These are phyloP conservation scores for Suillus bovinus DNA, from an alignment of 768 basidiomycete genomes.

Conservation along the genomic window DNA sequence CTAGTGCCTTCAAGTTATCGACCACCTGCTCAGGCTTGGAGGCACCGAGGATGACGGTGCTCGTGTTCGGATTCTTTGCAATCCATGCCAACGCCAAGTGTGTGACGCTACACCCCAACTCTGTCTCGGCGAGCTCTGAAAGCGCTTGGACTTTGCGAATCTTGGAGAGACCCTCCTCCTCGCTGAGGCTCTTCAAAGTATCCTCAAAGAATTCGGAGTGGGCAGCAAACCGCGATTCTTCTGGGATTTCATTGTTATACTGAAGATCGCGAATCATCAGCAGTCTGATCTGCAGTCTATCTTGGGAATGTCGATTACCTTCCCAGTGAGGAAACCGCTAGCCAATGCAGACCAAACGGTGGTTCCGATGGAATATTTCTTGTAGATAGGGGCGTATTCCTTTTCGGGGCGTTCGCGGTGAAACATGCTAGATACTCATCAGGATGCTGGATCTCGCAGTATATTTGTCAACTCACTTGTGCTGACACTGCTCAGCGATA, in stretches of 20 bases:
- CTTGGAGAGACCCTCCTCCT: slow-evolving; percentile 44
- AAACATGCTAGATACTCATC: slow-evolving; percentile 40
- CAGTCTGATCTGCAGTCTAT: background rate
- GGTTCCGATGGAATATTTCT: slow-evolving; percentile 46
- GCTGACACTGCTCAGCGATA: slow-evolving; percentile 53
- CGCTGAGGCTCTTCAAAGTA: slow-evolving; percentile 42
- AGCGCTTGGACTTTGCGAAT: slow-evolving; percentile 51
- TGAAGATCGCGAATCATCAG: slow-evolving; percentile 15
- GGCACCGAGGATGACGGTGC: slow-evolving; percentile 49
- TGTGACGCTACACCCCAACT: slow-evolving; percentile 48
- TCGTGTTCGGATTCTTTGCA: slow-evolving; percentile 48
- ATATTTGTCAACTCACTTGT: slow-evolving; percentile 32
- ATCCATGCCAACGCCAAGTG: slow-evolving; percentile 60
- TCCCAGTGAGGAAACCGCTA: slow-evolving; percentile 56
- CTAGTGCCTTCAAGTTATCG: slow-evolving; percentile 53
- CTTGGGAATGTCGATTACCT: slow-evolving; percentile 28
- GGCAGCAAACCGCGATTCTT: slow-evolving; percentile 50
- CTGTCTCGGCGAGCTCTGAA: slow-evolving; percentile 43
- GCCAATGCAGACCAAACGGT: slow-evolving; percentile 59
- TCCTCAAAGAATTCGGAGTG: slow-evolving; percentile 48
- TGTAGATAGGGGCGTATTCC: slow-evolving; percentile 49
- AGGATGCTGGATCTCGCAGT: background rate
- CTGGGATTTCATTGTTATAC: slow-evolving; percentile 53
- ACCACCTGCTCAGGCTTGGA: slow-evolving; percentile 48
- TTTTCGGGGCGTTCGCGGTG: slow-evolving; percentile 55